Evolutionary conservation across 2,329 filamentous ascomycete genomes (phyloP), one percentile per base, ranked within the genome.

Genomic region (Aphanocladium album): DNA sequence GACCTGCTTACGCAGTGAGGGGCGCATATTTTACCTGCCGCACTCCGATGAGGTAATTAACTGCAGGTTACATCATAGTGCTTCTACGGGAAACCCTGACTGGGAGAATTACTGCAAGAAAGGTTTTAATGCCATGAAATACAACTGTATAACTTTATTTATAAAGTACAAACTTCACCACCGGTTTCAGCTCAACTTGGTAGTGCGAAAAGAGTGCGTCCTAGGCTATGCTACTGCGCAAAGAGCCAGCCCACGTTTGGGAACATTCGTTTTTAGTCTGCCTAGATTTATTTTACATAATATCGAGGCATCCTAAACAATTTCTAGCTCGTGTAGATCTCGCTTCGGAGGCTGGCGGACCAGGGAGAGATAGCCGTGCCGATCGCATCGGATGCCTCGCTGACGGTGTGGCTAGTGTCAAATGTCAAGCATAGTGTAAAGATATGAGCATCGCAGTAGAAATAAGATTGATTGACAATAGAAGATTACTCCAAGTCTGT

Each of bases 11-110:
- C 45, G 3, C 21, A 53, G 47, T 46, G 57, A 59, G 57, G 27
- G 57, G 57, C 35, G 57, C 47, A 27, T 59, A 21, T 49, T 43
- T 23, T 59, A 25, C 56, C 52, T 41, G 37, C 47, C 46, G 52
- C 47, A 23, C 33, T 37, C 12, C 25, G 49, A 59, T 59, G 57
- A 59, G 57, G 57, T 53, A 52, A 52, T 59, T 45, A 41, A 17
- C 17, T 35, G 37, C 57, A 19, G 25, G 37, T 21, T 52, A 19
- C 37, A 19, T 7, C 39, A 46, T 30, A 27, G 14, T 1, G 9
- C 19, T 51, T 45, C 23, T 9, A n/a, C 17, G 23, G 9, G n/a
- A 27, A 35, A 14, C 14, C 7, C 19, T 14, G 14, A 4, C 7
- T 1, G 30, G 35, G 8, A 6, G 12, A 45, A 19, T 21, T 0